A percentile compares a stretch with the other conserved stretches of the same genome.
Evolutionary conservation across 1,284 basidiomycete genomes (phyloP).

Genomic region (Puccinia polysora): DNA sequence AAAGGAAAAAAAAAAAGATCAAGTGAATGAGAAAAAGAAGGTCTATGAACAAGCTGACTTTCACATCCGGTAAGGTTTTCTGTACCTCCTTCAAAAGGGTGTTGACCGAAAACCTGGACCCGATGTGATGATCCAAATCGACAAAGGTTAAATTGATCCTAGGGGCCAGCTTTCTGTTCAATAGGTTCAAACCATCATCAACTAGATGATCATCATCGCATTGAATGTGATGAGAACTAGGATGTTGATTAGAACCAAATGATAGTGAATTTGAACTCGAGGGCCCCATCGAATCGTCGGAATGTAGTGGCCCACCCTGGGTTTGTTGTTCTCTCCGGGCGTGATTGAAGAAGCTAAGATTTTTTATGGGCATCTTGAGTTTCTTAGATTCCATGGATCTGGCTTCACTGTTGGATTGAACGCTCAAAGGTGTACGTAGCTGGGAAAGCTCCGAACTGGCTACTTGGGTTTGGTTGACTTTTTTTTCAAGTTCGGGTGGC

Average conservation of each 20-base stretch:
- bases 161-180: slow-evolving; percentile 29
- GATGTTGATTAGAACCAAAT: not conserved
- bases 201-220: too few species aligned
- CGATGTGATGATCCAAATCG: slow-evolving; percentile 44
- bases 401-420: too few species aligned
- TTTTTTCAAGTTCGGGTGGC: not conserved
- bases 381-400: slow-evolving; percentile 3
- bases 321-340: too few species aligned
- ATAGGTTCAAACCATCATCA: not conserved
- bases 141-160: slow-evolving; percentile 42
- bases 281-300: too few species aligned
- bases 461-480: too few species aligned
- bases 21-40: not conserved
- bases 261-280: not conserved
- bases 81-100: slow-evolving; percentile 41
- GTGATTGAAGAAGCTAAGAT: slow-evolving; percentile 13
- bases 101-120: slow-evolving; percentile 38
- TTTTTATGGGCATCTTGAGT: slow-evolving; percentile 8
- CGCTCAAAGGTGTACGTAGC: not conserved
- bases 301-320: too few species aligned
- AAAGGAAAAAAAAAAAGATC: not conserved
- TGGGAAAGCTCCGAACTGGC: not conserved
- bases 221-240: too few species aligned
- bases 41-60: slow-evolving; percentile 3
- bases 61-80: slow-evolving; percentile 32